Evolutionary conservation across 169 alveolate species (phyloP).

Genomic region (Plasmodium relictum): DNA sequence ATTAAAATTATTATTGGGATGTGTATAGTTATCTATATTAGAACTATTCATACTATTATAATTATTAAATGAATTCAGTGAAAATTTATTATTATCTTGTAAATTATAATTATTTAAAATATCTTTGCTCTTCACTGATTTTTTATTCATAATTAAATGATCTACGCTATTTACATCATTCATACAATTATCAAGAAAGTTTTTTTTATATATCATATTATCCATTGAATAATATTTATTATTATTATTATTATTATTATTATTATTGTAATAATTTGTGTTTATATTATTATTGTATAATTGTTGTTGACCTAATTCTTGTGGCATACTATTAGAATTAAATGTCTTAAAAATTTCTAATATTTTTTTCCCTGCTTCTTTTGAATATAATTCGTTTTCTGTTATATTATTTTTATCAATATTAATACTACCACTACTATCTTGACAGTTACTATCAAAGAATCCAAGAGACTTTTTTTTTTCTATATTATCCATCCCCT

Average conservation of each 20-base stretch:
- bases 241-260: neutral
- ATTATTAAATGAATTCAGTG: neutral
- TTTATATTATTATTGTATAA: neutral
- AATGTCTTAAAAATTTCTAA: constrained; percentile 35
- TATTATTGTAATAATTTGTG: neutral
- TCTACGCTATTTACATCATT: constrained; percentile 11
- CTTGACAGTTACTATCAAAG: constrained; percentile 9
- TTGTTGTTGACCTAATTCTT: constrained; percentile 15
- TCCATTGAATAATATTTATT: constrained; percentile 25
- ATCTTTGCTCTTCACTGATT: neutral
- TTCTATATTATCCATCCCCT: constrained; percentile 6
- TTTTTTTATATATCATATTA: constrained; percentile 7
- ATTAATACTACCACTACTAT: neutral
- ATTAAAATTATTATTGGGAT: neutral
- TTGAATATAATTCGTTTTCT: constrained; percentile 26
- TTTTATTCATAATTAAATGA: constrained; percentile 18
- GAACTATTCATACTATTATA: neutral
- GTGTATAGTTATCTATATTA: neutral
- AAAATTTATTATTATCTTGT: neutral
- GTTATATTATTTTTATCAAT: neutral
- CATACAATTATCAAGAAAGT: constrained; percentile 6
- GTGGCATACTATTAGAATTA: constrained; percentile 3
- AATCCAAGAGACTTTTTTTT: constrained; percentile 1
- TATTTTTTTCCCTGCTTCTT: constrained; percentile 48
- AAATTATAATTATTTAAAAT: neutral